phyloP scores from a whole-genome alignment of 768 basidiomycete genomes.

The Termitomyces sp. region DNA sequence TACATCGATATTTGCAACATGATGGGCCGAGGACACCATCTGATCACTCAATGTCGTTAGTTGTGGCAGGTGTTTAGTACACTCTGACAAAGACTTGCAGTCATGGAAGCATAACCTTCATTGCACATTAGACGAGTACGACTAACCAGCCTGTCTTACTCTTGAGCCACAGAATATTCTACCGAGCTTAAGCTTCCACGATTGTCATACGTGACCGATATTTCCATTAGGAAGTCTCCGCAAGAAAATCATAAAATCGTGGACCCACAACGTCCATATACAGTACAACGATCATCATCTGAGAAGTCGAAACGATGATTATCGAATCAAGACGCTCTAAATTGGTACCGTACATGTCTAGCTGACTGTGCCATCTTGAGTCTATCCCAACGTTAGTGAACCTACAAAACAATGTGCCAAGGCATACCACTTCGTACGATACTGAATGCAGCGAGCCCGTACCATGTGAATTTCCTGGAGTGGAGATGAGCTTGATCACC shows the following conservation, averaged over 20 bases:
- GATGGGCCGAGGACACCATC: neutral
- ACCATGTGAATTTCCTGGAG: slow-evolving; percentile 21
- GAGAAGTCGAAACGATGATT: neutral
- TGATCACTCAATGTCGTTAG: too few species aligned
- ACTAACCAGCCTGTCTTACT: neutral
- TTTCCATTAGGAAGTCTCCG: neutral
- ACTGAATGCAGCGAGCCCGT: slow-evolving; percentile 5
- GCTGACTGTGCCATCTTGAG: neutral
- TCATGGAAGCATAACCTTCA: neutral
- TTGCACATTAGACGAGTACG: neutral
- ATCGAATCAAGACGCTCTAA: neutral
- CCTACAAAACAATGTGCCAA: neutral
- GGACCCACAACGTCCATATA: neutral
- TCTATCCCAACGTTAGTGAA: neutral
- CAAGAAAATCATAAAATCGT: neutral
- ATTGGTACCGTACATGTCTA: neutral
- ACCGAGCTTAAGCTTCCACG: neutral
- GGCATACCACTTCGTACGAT: slow-evolving; percentile 14
- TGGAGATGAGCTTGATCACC: slow-evolving; percentile 25
- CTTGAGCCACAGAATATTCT: neutral
- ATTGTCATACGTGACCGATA: neutral
- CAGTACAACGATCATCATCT: neutral
- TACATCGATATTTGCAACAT: neutral
- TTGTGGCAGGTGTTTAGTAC: too few species aligned
- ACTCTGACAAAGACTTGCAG: too few species aligned